These are phyloP conservation scores for Lecanicillium sp. DNA, from an alignment of 2,329 filamentous ascomycete species.

Conservation along the genomic window DNA sequence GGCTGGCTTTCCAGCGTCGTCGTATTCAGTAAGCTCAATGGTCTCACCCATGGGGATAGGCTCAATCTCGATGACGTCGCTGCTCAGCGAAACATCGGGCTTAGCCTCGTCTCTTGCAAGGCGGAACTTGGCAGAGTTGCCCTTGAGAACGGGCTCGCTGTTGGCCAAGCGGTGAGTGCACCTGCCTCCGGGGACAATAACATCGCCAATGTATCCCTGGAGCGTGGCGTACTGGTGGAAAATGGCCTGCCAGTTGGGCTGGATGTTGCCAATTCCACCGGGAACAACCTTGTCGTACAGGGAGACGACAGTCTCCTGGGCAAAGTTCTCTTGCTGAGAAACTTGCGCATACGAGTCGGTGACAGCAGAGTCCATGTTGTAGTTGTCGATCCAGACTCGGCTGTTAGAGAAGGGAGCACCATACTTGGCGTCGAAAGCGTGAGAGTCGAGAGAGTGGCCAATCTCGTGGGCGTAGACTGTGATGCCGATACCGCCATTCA, in stretches of 20 bases:
- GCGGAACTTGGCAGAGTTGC: conserved; percentile 3
- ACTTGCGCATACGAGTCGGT: conserved; percentile 11
- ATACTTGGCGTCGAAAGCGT: conserved; percentile 11
- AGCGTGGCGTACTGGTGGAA: conserved; percentile 9
- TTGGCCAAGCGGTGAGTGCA: conserved; percentile 10
- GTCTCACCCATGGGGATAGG: conserved; percentile 4
- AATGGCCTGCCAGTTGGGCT: conserved; percentile 12
- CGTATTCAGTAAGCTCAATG: background rate
- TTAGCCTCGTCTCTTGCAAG: background rate
- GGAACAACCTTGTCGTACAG: conserved; percentile 16
- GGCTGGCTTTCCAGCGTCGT: no score
- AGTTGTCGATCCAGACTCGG: conserved; percentile 12
- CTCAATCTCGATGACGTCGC: conserved; percentile 4
- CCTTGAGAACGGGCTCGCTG: conserved; percentile 8
- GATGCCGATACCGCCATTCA: conserved; percentile 10
- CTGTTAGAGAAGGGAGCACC: conserved; percentile 12
- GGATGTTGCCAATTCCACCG: conserved; percentile 14
- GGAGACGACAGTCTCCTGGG: conserved; percentile 15
- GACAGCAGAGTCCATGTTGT: conserved; percentile 11
- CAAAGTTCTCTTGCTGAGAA: conserved; percentile 16
- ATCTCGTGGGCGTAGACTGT: conserved; percentile 13
- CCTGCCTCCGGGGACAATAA: conserved; percentile 6
- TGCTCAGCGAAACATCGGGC: conserved; percentile 3
- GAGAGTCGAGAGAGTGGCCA: conserved; percentile 13
- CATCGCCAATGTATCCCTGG: conserved; percentile 7